These are phyloP conservation scores for Globisporangium nunn DNA, from an alignment of 352 stramenopile species.

Conservation along the genomic window DNA sequence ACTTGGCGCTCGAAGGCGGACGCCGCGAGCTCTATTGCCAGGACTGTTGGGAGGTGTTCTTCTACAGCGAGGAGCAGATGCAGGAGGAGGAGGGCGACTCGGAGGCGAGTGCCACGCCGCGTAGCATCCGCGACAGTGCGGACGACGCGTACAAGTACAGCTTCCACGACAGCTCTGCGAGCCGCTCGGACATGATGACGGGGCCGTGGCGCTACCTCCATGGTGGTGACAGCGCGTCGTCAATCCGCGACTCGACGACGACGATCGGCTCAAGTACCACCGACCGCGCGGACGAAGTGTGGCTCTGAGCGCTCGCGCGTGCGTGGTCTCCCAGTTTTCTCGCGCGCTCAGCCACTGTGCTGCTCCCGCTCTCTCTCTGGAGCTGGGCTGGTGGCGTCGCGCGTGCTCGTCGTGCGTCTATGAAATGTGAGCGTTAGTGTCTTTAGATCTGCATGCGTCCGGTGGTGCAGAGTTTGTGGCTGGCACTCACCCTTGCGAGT, in stretches of 20 bases:
- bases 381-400: too few relatives aligned
- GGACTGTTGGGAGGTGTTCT: slow-evolving; percentile 74
- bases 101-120: slow-evolving; percentile 8
- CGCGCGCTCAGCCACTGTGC: too few relatives aligned
- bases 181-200: slow-evolving; percentile 36
- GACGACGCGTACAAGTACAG: slow-evolving; percentile 65
- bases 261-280: slow-evolving; percentile 47
- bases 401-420: background rate
- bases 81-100: slow-evolving; percentile 19
- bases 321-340: too few relatives aligned
- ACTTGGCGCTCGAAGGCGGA: slow-evolving; percentile 37
- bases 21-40: slow-evolving; percentile 52
- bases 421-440: background rate
- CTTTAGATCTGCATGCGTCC: background rate
- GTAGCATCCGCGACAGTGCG: slow-evolving; percentile 8
- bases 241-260: slow-evolving; percentile 48
- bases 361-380: background rate
- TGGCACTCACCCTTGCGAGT: too few relatives aligned
- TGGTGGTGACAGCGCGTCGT: slow-evolving; percentile 33
- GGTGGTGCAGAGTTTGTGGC: too few relatives aligned
- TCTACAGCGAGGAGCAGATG: slow-evolving; percentile 43
- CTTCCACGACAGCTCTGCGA: slow-evolving; percentile 64
- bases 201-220: slow-evolving; percentile 47
- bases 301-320: slow-evolving; percentile 11
- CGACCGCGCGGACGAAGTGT: slow-evolving; percentile 22